Evolutionary conservation across 306 rosid species (phyloP).

Genomic region (Cyclanthera cordifolia): DNA sequence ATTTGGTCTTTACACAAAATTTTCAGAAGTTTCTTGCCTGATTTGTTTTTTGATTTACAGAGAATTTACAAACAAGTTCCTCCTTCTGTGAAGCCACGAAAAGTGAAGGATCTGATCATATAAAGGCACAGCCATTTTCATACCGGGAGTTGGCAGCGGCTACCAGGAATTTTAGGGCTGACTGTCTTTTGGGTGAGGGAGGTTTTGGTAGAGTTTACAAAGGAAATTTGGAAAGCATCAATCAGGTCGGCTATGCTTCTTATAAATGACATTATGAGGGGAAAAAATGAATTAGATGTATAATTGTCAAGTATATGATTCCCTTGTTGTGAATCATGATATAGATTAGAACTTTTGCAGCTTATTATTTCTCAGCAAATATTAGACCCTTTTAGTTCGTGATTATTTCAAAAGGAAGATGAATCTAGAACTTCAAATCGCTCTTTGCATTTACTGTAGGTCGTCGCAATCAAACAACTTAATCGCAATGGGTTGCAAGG

Average conservation of each 20-base stretch:
- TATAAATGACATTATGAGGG: background rate
- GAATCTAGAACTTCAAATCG: background rate
- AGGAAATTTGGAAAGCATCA: slow-evolving; percentile 61
- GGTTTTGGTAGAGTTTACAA: slow-evolving; percentile 87
- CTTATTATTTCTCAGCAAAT: background rate
- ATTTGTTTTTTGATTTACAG: slow-evolving; percentile 29
- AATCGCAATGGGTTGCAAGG: slow-evolving; percentile 92
- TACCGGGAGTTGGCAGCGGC: slow-evolving; percentile 90
- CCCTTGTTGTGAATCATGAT: background rate
- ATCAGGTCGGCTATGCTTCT: slow-evolving; percentile 44
- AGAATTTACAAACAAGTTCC: slow-evolving; percentile 36
- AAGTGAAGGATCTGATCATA: slow-evolving; percentile 55
- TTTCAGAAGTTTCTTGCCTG: slow-evolving; percentile 3
- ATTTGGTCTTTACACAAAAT: background rate
- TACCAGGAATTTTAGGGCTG: slow-evolving; percentile 71
- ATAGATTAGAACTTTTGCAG: background rate
- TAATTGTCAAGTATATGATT: background rate
- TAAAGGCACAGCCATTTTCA: slow-evolving; percentile 71
- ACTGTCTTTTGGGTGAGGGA: slow-evolving; percentile 82
- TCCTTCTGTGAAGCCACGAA: slow-evolving; percentile 34
- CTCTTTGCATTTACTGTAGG: slow-evolving; percentile 32
- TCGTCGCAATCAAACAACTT: slow-evolving; percentile 85
- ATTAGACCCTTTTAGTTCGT: background rate
- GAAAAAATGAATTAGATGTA: background rate
- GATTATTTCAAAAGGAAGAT: background rate